Conservation (phyloP, 176 grass and related monocot species). For the barley (Hordeum vulgare) region MorexV3_pseudomolecules_assembly NC_058521.1:147716528-147717027, state of each 20-base stretch:
- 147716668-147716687: neutral
- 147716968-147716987: neutral
- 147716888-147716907: neutral
- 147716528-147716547: too few species aligned
- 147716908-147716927: neutral
- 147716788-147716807: too few species aligned
- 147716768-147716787: slow-evolving; percentile 10
- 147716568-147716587: too few species aligned
- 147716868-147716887: neutral
- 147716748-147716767: neutral
- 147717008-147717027: neutral
- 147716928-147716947: too few species aligned
- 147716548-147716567: too few species aligned
- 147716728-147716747: neutral
- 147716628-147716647: neutral
- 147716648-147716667: neutral
- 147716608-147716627: neutral
- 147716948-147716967: neutral
- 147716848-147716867: neutral
- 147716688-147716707: neutral
- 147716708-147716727: neutral
- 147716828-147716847: neutral
- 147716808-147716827: neutral
- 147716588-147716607: neutral
- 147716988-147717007: neutral